phyloP scores from a whole-genome alignment of 2,329 filamentous ascomycete species.

The Penicillium sp. region DNA sequence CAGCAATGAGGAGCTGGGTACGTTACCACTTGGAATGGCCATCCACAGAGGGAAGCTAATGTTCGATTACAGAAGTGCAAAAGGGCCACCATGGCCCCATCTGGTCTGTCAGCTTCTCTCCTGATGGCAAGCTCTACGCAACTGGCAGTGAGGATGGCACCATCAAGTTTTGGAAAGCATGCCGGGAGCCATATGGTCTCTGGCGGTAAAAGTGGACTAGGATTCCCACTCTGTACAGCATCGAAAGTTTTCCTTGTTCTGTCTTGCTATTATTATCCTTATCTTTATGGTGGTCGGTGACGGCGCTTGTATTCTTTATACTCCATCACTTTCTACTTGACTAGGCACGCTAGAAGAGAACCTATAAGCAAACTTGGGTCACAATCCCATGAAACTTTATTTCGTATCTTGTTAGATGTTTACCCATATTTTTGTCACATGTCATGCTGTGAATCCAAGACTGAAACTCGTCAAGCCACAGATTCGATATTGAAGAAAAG shows the following conservation, averaged over 20 bases:
- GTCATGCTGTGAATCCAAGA: not conserved
- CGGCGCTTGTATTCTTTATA: not conserved
- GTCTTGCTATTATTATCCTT: not conserved
- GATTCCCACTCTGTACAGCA: not conserved
- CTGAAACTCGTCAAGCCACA: not conserved
- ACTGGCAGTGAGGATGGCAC: constrained; percentile 97
- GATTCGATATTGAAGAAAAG: not conserved
- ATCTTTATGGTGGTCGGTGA: not conserved
- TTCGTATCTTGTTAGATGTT: not conserved
- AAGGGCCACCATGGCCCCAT: constrained; percentile 97
- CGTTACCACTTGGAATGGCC: not conserved
- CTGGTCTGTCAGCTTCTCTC: constrained; percentile 92
- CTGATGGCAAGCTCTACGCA: constrained; percentile 91
- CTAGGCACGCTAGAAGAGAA: not conserved
- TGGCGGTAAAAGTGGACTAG: constrained; percentile 48
- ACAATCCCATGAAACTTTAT: not conserved
- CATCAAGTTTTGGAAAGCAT: constrained; percentile 81
- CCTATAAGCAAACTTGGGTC: too few relatives aligned
- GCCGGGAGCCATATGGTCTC: constrained; percentile 59
- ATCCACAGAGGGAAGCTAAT: constrained; percentile 6
- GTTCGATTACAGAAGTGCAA: constrained; percentile 62
- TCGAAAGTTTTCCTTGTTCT: not conserved
- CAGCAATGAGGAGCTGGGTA: constrained; percentile 70
- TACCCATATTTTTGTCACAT: not conserved
- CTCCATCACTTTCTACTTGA: not conserved